phyloP scores from a whole-genome alignment of 2,329 filamentous ascomycete species.

The Grosmannia penicillata region DNA sequence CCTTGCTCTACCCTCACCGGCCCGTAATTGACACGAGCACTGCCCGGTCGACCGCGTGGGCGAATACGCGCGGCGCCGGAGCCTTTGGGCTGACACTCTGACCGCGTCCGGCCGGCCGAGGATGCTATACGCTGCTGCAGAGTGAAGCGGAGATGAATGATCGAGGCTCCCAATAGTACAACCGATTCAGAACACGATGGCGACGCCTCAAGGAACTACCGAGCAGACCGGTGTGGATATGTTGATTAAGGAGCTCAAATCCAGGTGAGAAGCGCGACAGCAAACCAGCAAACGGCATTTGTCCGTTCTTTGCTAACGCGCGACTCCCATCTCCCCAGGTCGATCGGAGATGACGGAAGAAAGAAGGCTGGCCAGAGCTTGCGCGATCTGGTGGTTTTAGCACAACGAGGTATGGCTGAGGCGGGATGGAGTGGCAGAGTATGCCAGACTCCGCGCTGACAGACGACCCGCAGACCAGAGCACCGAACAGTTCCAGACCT shows the following conservation, averaged over 20 bases:
- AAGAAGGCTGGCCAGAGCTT: conserved; percentile 38
- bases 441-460: neutral
- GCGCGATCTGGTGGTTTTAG: conserved; percentile 37
- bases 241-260: conserved; percentile 38
- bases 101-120: conserved; percentile 4
- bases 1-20: neutral
- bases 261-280: too few species aligned
- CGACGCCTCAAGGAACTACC: conserved; percentile 21
- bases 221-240: conserved; percentile 40
- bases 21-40: too few species aligned
- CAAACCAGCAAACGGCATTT: too few species aligned
- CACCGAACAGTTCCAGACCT: conserved; percentile 56
- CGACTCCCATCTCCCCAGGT: conserved; percentile 9
- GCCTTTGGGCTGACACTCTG: too few species aligned
- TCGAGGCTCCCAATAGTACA: conserved; percentile 9
- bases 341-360: conserved; percentile 29
- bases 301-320: conserved; percentile 3
- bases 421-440: neutral
- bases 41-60: neutral
- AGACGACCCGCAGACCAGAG: conserved; percentile 47
- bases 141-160: conserved; percentile 9
- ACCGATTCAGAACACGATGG: conserved; percentile 8
- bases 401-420: conserved; percentile 34
- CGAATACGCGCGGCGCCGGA: too few species aligned
- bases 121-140: conserved; percentile 8